phyloP scores from a whole-genome alignment of 2,329 filamentous ascomycete species.

The Beauveria scarabaeidicola region DNA sequence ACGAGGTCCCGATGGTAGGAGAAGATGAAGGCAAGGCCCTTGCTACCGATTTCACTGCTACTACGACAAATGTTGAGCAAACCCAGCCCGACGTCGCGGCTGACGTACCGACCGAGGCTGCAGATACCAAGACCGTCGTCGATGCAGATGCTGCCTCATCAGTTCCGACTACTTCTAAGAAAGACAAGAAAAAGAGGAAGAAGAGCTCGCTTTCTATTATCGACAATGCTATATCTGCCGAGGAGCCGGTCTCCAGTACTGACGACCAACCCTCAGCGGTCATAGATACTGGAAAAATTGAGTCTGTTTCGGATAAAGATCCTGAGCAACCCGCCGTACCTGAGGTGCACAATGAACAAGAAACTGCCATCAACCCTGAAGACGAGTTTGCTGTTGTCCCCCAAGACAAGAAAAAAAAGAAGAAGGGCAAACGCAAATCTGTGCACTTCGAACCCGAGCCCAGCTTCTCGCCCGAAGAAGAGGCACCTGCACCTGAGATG shows the following conservation, averaged over 20 bases:
- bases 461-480: background rate
- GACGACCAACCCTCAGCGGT: background rate
- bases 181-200: conserved; percentile 22
- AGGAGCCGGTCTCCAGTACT: background rate
- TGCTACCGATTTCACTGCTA: background rate
- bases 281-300: background rate
- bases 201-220: conserved; percentile 11
- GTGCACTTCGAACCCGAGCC: conserved; percentile 15
- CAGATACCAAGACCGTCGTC: background rate
- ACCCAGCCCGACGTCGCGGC: background rate
- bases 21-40: background rate
- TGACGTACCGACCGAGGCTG: background rate
- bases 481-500: background rate
- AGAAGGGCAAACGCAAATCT: conserved; percentile 16
- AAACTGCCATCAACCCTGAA: background rate
- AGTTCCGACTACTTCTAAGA: conserved; percentile 15
- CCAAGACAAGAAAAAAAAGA: conserved; percentile 14
- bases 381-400: conserved; percentile 2
- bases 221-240: conserved; percentile 8
- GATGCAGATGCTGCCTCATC: conserved; percentile 9
- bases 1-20: background rate
- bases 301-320: background rate
- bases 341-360: background rate
- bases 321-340: background rate
- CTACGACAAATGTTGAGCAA: background rate